Evolutionary conservation across 2,329 filamentous ascomycete genomes (phyloP).

Genomic region (Raffaelea ambrosiae): DNA sequence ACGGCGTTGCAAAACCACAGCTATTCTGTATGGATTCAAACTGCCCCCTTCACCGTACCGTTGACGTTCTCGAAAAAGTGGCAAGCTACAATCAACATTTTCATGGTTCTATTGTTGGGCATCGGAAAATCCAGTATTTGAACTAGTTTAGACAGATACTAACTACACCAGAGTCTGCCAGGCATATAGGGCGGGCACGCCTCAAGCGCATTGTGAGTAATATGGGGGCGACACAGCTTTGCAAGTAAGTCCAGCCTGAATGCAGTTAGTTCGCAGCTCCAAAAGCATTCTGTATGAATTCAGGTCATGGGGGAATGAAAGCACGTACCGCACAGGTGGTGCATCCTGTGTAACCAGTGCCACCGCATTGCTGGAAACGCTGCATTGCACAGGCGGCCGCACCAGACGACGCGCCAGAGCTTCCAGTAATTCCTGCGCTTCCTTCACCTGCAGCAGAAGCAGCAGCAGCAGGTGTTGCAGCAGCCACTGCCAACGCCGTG

Average conservation of each 20-base stretch:
- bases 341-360: conserved; percentile 31
- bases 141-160: too few relatives aligned
- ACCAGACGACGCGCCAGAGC: conserved; percentile 23
- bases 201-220: conserved; percentile 28
- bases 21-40: too few relatives aligned
- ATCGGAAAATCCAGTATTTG: too few relatives aligned
- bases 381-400: conserved; percentile 21
- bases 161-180: too few relatives aligned
- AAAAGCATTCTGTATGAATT: not conserved
- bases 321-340: conserved; percentile 28
- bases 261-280: too few relatives aligned
- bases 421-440: conserved; percentile 11
- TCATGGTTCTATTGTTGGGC: too few relatives aligned
- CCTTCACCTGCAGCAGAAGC: conserved; percentile 1
- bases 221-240: conserved; percentile 27
- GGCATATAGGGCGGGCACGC: too few relatives aligned
- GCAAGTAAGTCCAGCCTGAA: conserved; percentile 23
- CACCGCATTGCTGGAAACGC: conserved; percentile 30
- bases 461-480: conserved; percentile 1
- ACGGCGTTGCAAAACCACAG: too few relatives aligned
- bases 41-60: too few relatives aligned
- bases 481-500: conserved; percentile 8
- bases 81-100: too few relatives aligned
- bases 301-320: not conserved
- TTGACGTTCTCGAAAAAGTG: too few relatives aligned